Percentiles rank a stretch among this genome's conserved stretches.
Evolutionary conservation across 371 early-diverging fungal species (phyloP).

Genomic region (Rhizopus delemar): DNA sequence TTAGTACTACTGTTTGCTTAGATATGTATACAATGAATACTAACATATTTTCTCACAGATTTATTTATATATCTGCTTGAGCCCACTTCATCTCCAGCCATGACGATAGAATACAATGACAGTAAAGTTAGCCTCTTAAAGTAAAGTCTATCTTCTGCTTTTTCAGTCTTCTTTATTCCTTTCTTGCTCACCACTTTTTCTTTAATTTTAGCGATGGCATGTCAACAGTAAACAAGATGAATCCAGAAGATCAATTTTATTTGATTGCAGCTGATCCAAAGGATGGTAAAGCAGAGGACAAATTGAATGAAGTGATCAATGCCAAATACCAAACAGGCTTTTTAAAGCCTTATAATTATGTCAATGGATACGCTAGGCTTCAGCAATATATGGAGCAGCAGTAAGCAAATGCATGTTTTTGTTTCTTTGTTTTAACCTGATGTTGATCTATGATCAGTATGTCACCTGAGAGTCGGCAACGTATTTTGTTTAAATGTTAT

Average conservation of each 20-base stretch:
- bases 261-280: constrained; percentile 87
- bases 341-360: constrained; percentile 92
- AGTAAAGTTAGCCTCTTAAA: neutral
- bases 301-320: constrained; percentile 83
- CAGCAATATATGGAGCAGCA: constrained; percentile 87
- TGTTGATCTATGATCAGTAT: constrained; percentile 46
- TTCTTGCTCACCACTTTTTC: neutral
- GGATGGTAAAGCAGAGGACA: constrained; percentile 79
- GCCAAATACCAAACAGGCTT: constrained; percentile 93
- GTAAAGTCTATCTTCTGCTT: too few relatives aligned
- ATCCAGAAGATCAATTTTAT: constrained; percentile 70
- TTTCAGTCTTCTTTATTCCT: constrained; percentile 1
- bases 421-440: neutral
- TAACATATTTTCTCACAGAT: neutral
- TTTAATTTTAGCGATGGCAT: constrained; percentile 18
- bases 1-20: neutral
- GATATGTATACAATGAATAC: too few relatives aligned
- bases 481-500: too few relatives aligned
- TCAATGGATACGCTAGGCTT: constrained; percentile 83
- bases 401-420: constrained; percentile 31
- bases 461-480: constrained; percentile 70
- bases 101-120: neutral
- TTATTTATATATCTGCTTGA: neutral
- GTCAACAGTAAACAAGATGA: constrained; percentile 9
- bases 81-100: neutral